Conservation (phyloP, 805 yeast species). For the Candida rishiriensis region DNA sequence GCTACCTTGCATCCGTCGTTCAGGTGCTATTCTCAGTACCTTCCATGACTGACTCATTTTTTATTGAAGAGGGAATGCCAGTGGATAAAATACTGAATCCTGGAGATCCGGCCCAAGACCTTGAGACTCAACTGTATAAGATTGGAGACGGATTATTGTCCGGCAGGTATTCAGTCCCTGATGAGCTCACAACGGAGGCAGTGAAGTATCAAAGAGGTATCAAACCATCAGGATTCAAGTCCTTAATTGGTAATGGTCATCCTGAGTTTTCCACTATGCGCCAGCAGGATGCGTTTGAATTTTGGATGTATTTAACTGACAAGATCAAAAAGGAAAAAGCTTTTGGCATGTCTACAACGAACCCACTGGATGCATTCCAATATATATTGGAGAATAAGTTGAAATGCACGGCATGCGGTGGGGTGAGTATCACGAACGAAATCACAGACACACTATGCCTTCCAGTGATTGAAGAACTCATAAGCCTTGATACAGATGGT, state of each 20-base stretch:
- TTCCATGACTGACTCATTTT: conserved; percentile 36
- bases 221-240: conserved; percentile 71
- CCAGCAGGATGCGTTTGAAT: conserved; percentile 96
- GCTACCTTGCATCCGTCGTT: conserved; percentile 78
- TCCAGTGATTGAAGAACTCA: conserved; percentile 43
- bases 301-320: conserved; percentile 63
- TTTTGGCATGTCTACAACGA: conserved; percentile 25
- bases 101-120: conserved; percentile 56
- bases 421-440: conserved; percentile 54
- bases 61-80: conserved; percentile 31
- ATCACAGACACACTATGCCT: conserved; percentile 62
- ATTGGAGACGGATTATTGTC: conserved; percentile 73
- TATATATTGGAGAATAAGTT: conserved; percentile 64
- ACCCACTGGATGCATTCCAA: conserved; percentile 54
- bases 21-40: conserved; percentile 60
- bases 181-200: conserved; percentile 35
- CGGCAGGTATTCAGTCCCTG: conserved; percentile 68
- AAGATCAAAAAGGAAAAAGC: conserved; percentile 49
- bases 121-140: conserved; percentile 74
- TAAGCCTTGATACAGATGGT: conserved; percentile 38
- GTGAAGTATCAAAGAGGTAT: conserved; percentile 68
- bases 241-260: conserved; percentile 71
- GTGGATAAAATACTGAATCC: conserved; percentile 28
- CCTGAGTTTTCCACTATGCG: conserved; percentile 78
- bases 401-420: conserved; percentile 51